Evolutionary conservation across 1,139 yeast genomes (phyloP), one percentile per base, ranked within the genome.

Genomic region (Nakaseomyces uthaithaninus): DNA sequence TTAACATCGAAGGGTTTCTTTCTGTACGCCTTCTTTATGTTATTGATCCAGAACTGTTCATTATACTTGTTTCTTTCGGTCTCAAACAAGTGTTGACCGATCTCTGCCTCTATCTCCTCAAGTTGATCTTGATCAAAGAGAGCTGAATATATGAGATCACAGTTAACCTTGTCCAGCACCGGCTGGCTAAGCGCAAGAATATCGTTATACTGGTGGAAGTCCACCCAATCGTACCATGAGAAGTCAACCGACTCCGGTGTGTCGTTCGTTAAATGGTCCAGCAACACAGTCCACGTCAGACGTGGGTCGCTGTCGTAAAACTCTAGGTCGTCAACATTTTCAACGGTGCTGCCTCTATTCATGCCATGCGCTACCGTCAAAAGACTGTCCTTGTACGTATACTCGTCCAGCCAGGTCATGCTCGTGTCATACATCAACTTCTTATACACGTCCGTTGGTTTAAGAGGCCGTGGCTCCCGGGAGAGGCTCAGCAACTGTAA

Each of bases 221-320:
- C 55, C 2, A 51, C 45, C 50, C 54, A 54, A 37, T 55, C 60
- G 33, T 55, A 55, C 60, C 60, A 55, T 3, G 54, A 52, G 33
- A 54, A 54, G 15, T 26, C 24, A 24, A 31, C 15, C 8, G 27
- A 17, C 4, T 36, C 33, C 3, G n/a, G 33, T 10, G 25, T 33
- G 12, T 37, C 27, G 7, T 41, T 37, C 36, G 43, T 27, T 20
- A 46, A 28, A 28, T 45, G 39, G 17, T 42, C 45, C 25, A 52
- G 42, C 12, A 50, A 43, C 3, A 51, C 51, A 5, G 57, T 45
- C 50, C 56, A 53, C 19, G 42, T 31, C n/a, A 55, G 40, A 15
- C 54, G 39, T 22, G 60, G 60, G 42, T 53, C 59, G 27, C 44
- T 40, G 24, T 55, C 55, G 38, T 55, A 55, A 31, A 48, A 49